Percentiles rank a stretch among this genome's conserved stretches.
Conservation (phyloP, 2,329 filamentous ascomycete genomes). For the Lasiodiplodia hormozganensis region DNA sequence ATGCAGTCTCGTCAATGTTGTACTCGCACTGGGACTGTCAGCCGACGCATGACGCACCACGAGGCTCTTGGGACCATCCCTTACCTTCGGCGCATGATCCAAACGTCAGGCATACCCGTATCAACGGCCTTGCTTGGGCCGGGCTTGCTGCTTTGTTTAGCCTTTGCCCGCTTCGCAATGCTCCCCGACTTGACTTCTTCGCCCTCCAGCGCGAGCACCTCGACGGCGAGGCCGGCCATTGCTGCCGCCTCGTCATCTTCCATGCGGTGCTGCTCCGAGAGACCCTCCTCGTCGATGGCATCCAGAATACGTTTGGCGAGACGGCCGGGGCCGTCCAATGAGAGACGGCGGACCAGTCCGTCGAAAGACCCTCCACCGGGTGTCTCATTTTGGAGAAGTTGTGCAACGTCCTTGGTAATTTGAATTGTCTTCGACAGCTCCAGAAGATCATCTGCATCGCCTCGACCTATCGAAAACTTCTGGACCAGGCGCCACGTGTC, state of each 20-base stretch:
- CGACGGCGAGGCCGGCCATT: slow-evolving; percentile 75
- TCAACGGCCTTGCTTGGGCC: slow-evolving; percentile 17
- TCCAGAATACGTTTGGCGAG: slow-evolving; percentile 75
- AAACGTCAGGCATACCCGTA: slow-evolving; percentile 57
- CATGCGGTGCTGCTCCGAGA: slow-evolving; percentile 79
- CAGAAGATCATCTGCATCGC: slow-evolving; percentile 90
- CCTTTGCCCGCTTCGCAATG: slow-evolving; percentile 46
- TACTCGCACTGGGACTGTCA: slow-evolving; percentile 63
- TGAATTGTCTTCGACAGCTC: slow-evolving; percentile 81
- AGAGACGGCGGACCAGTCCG: slow-evolving; percentile 63
- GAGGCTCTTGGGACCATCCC: slow-evolving; percentile 18
- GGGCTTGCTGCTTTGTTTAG: slow-evolving; percentile 35
- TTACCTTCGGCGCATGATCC: slow-evolving; percentile 65
- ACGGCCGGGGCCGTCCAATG: slow-evolving; percentile 69
- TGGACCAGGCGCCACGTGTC: slow-evolving; percentile 91
- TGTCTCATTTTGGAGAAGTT: slow-evolving; percentile 50
- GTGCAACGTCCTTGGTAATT: slow-evolving; percentile 71
- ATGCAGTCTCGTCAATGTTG: slow-evolving; percentile 71
- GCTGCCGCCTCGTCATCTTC: slow-evolving; percentile 75
- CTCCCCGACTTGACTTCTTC: slow-evolving; percentile 59
- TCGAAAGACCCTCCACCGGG: slow-evolving; percentile 34
- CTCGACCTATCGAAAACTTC: slow-evolving; percentile 89
- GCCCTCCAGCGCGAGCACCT: slow-evolving; percentile 73
- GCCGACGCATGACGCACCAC: slow-evolving; percentile 27
- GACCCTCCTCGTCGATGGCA: slow-evolving; percentile 90